Evolutionary conservation across 1,284 basidiomycete species (phyloP), one percentile per base, ranked within the genome.

Genomic region (Apiotrichum gracile): DNA sequence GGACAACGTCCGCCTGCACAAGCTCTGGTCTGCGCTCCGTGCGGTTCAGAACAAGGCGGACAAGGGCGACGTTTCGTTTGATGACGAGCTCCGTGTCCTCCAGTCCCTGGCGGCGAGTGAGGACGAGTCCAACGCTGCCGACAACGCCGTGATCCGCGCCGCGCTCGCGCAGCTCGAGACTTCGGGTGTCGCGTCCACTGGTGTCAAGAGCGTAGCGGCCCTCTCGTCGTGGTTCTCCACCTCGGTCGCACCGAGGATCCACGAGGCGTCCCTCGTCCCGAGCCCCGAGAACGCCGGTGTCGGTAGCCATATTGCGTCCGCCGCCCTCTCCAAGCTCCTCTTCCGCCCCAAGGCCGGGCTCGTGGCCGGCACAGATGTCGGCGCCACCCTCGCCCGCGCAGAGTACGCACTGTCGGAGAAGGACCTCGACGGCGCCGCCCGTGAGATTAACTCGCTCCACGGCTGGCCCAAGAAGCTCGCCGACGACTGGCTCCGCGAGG

Each of bases 401-500:
- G 90, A 96, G 76, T 85, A 87, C 75, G 83, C 88, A 69, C 76
- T 98, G 66, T 86, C 87, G 58, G 87, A 92, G 76, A 92, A 94
- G 79, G 89, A 97, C 69, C 77, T 99, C 61, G 93, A 97, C 65
- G 83, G 82, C 58, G 94, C 96, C 14, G 79, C 92, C 33, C 79
- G 94, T 52, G 92, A 97, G 77, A 78, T 97, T 41, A 99, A 98
- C 75, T 86, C 89, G 73, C 77, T 98, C 56, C 82, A 79, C 42
- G 91, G 93, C 0, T 88, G 91, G 66, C 87, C 93, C 3, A 90
- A 86, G 71, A 77, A 83, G 51, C 74, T 98, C 51, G 78, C 94
- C 51, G 77, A 80, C 39, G 96, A 98, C 76, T 98, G 96, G 94
- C 78, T 98, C 53, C 83, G 85, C 60, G 92, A 91, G 63, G 91